Conservation (phyloP, 176 grass and related monocot species). For the Oryza longistaminata region DNA sequence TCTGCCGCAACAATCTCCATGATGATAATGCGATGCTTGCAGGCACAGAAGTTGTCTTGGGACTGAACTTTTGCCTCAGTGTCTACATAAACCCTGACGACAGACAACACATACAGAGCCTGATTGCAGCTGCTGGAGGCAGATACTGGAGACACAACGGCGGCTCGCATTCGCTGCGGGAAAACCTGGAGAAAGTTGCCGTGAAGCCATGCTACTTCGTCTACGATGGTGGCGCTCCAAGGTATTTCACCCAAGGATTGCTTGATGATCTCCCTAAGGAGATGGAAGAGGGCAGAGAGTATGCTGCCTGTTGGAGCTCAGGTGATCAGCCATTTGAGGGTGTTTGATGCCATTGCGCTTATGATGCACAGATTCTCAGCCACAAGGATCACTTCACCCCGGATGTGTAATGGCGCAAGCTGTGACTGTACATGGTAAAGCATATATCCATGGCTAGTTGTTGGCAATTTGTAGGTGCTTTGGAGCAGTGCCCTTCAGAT, state of each 20-base stretch:
- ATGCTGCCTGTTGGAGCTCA: not conserved
- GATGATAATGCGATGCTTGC: not conserved
- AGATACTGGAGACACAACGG: not conserved
- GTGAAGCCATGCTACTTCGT: constrained; percentile 26
- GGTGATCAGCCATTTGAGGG: constrained; percentile 21
- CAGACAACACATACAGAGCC: not conserved
- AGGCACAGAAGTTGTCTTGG: constrained; percentile 40
- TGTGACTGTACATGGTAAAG: not conserved
- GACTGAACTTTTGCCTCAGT: constrained; percentile 43
- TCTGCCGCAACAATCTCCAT: not conserved
- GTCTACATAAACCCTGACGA: constrained; percentile 20
- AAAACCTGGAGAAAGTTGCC: not conserved
- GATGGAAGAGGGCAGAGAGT: not conserved
- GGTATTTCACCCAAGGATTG: not conserved
- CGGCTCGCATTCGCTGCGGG: not conserved
- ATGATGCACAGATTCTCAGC: constrained; percentile 7
- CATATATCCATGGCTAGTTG: not conserved
- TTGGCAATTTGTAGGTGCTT: not conserved
- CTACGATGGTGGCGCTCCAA: not conserved
- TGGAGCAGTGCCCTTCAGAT: not conserved
- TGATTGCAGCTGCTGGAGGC: constrained; percentile 22
- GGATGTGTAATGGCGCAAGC: not conserved
- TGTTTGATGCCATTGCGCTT: constrained; percentile 31
- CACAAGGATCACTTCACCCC: not conserved
- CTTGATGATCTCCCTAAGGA: not conserved